Evolutionary conservation across 805 yeast species (phyloP).

Genomic region (Wickerhamomyces pijperi): DNA sequence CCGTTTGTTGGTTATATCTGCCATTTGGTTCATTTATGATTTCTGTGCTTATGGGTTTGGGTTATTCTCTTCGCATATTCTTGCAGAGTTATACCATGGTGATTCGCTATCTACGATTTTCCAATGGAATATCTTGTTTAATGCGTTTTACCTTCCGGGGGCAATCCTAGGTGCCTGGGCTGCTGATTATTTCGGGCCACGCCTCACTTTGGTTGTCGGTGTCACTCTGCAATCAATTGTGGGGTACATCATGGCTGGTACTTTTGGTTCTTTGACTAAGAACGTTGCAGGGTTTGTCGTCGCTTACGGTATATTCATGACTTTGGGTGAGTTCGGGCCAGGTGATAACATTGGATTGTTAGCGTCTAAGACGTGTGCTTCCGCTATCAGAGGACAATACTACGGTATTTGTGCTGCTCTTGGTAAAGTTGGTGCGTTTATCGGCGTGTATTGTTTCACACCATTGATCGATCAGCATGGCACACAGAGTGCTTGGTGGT

Average conservation of each 20-base stretch:
- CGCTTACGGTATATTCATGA: conserved; percentile 76
- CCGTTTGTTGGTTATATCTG: conserved; percentile 55
- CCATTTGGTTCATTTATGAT: conserved; percentile 89
- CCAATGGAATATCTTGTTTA: conserved; percentile 89
- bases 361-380: conserved; percentile 78
- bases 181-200: conserved; percentile 88
- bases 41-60: conserved; percentile 84
- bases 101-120: conserved; percentile 60
- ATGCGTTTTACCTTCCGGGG: conserved; percentile 85
- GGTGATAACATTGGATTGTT: conserved; percentile 87
- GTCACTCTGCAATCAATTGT: conserved; percentile 61
- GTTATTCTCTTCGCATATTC: conserved; percentile 66
- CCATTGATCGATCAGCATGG: conserved; percentile 59
- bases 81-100: conserved; percentile 44
- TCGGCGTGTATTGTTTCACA: conserved; percentile 85
- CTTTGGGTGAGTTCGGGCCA: conserved; percentile 89
- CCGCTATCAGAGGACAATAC: conserved; percentile 83
- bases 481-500: conserved; percentile 68
- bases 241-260: conserved; percentile 78
- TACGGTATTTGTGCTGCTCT: conserved; percentile 87
- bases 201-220: conserved; percentile 65
- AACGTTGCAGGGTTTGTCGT: conserved; percentile 74
- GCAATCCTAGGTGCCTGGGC: conserved; percentile 74
- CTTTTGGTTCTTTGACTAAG: conserved; percentile 39
- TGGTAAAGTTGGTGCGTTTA: conserved; percentile 90